A percentile compares a stretch with the other conserved stretches of the same genome.
These are phyloP conservation scores for Parastagonospora avenae DNA, from an alignment of 2,329 filamentous ascomycete genomes.

Conservation along the genomic window DNA sequence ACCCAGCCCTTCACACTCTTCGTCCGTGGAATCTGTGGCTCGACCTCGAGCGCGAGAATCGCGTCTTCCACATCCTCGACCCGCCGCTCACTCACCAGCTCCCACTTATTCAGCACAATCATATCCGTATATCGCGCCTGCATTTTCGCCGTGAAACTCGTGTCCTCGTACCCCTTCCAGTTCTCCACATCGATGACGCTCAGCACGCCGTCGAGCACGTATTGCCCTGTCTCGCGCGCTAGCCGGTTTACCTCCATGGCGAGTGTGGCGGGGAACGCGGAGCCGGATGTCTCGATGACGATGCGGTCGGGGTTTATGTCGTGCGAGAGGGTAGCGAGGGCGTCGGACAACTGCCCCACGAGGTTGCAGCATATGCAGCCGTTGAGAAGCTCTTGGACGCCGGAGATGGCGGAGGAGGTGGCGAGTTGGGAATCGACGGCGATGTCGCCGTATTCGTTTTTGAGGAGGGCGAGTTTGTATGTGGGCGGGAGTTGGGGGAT, in stretches of 20 bases:
- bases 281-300: constrained; percentile 90
- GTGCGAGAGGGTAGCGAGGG: constrained; percentile 73
- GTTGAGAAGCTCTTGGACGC: constrained; percentile 90
- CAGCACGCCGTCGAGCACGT: constrained; percentile 83
- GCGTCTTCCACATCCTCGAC: constrained; percentile 80
- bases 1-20: constrained; percentile 85
- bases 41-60: constrained; percentile 79
- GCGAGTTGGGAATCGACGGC: constrained; percentile 93
- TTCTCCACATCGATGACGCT: constrained; percentile 94
- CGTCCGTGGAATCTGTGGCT: constrained; percentile 74
- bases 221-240: constrained; percentile 69
- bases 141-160: constrained; percentile 83
- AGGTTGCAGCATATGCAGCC: constrained; percentile 99
- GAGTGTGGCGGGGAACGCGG: constrained; percentile 80
- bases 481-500: constrained; percentile 85
- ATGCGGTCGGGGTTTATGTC: constrained; percentile 76
- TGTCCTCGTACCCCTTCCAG: constrained; percentile 91
- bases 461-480: constrained; percentile 92
- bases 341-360: constrained; percentile 84
- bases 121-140: constrained; percentile 90
- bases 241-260: constrained; percentile 89
- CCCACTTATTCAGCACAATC: constrained; percentile 94
- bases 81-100: constrained; percentile 71
- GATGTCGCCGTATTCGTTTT: constrained; percentile 97
- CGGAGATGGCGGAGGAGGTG: constrained; percentile 78